Evolutionary conservation across 805 yeast genomes (phyloP).

Genomic region (Cyberlindnera samutprakarnensis): DNA sequence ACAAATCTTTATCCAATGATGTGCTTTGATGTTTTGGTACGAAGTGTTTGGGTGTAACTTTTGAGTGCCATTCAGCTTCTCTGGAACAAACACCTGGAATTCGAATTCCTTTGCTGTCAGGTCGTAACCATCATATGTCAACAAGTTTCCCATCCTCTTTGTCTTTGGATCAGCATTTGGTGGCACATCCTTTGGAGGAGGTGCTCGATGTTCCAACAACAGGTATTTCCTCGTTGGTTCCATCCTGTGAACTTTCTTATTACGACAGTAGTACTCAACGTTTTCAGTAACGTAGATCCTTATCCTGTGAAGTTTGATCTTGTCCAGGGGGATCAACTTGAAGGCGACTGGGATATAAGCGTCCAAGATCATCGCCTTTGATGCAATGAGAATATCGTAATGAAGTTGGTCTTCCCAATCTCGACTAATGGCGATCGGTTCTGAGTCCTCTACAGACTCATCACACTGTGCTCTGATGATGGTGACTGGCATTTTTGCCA

Average conservation of each 20-base stretch:
- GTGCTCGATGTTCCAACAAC: constrained; percentile 73
- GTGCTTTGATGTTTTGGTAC: constrained; percentile 70
- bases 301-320: constrained; percentile 76
- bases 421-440: constrained; percentile 83
- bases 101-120: constrained; percentile 73
- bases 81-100: constrained; percentile 81
- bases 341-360: constrained; percentile 80
- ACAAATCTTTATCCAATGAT: constrained; percentile 93
- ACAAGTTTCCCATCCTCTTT: constrained; percentile 33
- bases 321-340: constrained; percentile 78
- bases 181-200: constrained; percentile 27
- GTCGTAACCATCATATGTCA: constrained; percentile 36
- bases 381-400: constrained; percentile 86
- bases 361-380: constrained; percentile 81
- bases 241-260: constrained; percentile 82
- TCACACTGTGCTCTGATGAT: constrained; percentile 74
- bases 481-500: constrained; percentile 54
- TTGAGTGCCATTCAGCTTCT: constrained; percentile 45
- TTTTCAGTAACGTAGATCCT: constrained; percentile 84
- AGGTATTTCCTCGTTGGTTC: constrained; percentile 84
- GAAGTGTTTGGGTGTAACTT: constrained; percentile 82
- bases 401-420: constrained; percentile 92
- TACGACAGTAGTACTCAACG: constrained; percentile 80
- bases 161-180: constrained; percentile 28
- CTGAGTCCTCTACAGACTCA: constrained; percentile 77